Conservation (phyloP, 306 rosid genomes). For the Prosopis cineraria region DNA sequence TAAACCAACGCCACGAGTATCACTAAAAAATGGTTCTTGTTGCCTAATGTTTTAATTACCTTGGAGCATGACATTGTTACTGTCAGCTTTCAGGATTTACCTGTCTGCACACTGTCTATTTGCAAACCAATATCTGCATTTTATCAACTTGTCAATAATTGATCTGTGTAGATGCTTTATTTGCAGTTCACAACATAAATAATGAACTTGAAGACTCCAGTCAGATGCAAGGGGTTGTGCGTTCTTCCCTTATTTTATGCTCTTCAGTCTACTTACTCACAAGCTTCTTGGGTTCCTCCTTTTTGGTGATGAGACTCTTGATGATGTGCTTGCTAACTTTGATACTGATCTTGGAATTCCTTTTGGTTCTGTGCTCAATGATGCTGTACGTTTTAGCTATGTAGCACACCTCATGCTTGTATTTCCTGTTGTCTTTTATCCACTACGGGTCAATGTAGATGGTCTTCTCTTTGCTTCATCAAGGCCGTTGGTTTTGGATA, state of each 20-base stretch:
- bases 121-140: background rate
- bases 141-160: background rate
- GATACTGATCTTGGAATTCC: constrained; percentile 87
- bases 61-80: constrained; percentile 11
- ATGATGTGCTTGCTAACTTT: constrained; percentile 86
- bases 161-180: constrained; percentile 28
- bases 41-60: constrained; percentile 5
- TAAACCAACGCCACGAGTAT: background rate
- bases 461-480: constrained; percentile 72
- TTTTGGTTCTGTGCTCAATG: constrained; percentile 64
- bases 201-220: constrained; percentile 80
- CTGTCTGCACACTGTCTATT: constrained; percentile 11
- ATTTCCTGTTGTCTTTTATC: constrained; percentile 79
- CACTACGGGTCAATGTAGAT: constrained; percentile 75
- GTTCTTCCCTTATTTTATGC: constrained; percentile 67
- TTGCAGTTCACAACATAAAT: constrained; percentile 79
- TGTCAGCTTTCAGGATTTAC: constrained; percentile 24
- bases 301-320: constrained; percentile 82
- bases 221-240: constrained; percentile 66
- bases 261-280: constrained; percentile 78
- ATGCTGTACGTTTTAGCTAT: constrained; percentile 79
- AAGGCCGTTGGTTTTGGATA: constrained; percentile 65
- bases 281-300: constrained; percentile 90
- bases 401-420: constrained; percentile 95
- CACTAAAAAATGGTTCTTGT: background rate